Base-by-base conservation (phyloP, 768 basidiomycete species). In the Leccinellum albellum region DNA sequence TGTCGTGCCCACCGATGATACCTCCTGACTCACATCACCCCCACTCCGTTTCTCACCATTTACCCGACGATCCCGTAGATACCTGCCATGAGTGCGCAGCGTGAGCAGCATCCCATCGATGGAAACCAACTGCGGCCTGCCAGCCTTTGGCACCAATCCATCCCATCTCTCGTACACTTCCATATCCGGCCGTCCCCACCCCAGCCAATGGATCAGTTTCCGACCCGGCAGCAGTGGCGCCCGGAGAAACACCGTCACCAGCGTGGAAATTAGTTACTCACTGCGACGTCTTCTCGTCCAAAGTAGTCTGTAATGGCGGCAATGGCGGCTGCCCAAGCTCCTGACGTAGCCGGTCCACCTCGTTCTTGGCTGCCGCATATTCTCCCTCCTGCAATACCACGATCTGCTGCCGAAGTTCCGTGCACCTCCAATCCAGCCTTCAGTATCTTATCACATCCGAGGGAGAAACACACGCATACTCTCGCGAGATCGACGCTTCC, bases 301-400 rank as follows among this genome's bases (percentile, higher is more conserved):
- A 71, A 29, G 84, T 89, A 31, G 76, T 74, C 63, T 92, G 89
- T 46, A 93, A 63, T 63, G 79, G 85, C 3, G 89, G 89, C 13
- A 91, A 71, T 2, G 91, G 84, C 1, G 82, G 74, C 62, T 92
- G 86, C 1, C 89, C 91, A 7, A 93, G 82, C 66, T 93, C 90
- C 51, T 77, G 76, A 40, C 91, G 82, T 46, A 93, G 75, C 52
- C 80, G 74, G 66, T 93, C 91, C 48, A 93, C 91, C 59, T 92
- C 89, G 28, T 72, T 72, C 69, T 92, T 92, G 5, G 90, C 86
- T 8, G 73, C 69, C 14, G 86, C 77, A 66, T 93, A 93, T 61
- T 91, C 90, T 33, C 86, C 87, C 48, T 89, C 89, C 21, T 87
- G 84, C 12, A 93, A 76, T 13, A 74, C 70, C 35, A 76, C 73